Percentiles rank a stretch among this genome's conserved stretches.
Conservation (phyloP, 345 rosid genomes). For the Psidium friedrichsthalianum region DNA sequence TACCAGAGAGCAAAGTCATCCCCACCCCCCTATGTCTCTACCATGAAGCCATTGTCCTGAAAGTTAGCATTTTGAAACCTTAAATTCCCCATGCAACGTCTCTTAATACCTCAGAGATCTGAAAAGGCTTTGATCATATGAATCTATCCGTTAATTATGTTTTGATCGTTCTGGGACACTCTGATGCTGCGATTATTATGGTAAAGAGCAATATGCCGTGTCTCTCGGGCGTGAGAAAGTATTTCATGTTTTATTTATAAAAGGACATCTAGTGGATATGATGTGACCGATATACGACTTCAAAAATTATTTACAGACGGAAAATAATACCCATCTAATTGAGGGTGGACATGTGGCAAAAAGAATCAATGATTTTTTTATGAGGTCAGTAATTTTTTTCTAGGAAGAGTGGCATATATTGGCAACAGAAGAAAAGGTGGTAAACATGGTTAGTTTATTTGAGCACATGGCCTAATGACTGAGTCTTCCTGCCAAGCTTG, state of each 20-base stretch:
- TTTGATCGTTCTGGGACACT: neutral
- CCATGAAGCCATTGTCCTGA: neutral
- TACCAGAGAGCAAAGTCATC: neutral
- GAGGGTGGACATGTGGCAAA: neutral
- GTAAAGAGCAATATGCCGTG: neutral
- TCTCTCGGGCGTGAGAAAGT: neutral
- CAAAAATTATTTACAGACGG: neutral
- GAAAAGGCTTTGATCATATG: neutral
- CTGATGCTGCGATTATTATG: neutral
- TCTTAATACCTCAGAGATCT: neutral
- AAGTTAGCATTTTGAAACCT: neutral
- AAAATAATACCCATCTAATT: neutral
- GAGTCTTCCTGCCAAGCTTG: neutral
- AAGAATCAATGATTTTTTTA: neutral
- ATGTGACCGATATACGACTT: neutral
- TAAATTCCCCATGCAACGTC: neutral
- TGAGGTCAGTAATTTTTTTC: no score
- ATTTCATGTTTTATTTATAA: neutral
- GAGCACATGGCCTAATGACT: neutral
- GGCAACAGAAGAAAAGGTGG: neutral
- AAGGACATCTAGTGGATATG: neutral
- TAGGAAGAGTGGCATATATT: no score
- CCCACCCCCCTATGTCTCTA: neutral
- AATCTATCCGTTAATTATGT: neutral
- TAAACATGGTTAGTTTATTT: neutral